Base-by-base conservation (phyloP, 352 stramenopile genomes). In the Phytopythium chamaehyphon region DNA sequence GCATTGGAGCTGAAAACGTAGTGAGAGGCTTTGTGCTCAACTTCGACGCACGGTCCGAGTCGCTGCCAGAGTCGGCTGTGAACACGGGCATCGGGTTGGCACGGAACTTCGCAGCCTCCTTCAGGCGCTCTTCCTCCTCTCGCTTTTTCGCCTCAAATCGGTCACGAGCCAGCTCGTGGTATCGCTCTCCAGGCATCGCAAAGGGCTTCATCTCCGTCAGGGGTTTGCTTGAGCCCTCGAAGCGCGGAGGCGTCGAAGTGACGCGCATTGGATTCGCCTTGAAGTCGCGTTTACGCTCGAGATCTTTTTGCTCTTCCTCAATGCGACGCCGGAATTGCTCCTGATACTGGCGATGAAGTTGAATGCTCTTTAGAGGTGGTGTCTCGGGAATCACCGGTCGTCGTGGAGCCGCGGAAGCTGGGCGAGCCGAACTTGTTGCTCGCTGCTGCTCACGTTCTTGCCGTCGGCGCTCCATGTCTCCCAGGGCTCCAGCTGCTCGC, bases 131-230 rank as follows among this genome's bases (percentile, higher is more conserved):
- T 58, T 88, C 76, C 47, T 90, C 81, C 40, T 90, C 76, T 2
- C 62, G 74, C 22, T 73, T 64, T 38, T 72, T 73, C 18, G 69
- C 62, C 54, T 88, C 74, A 2, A 92, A 46, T 2, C 78, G 71
- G 37, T 86, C 70, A 15, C 68, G 76, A 8, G 81, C 76, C 47
- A 79, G 66, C 36, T 92, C 74, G 22, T 83, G 63, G 42, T 73
- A 70, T 23, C 63, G 58, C 15, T 92, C 74, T 9, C 78, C 68
- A 23, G 66, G 67, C 3, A 92, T 57, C 16, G 76, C 52, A 35
- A 92, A 92, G 16, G 78, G 81, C 51, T 79, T 64, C 11, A 86
- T 62, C 38, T 89, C 78, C 1, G 81, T 92, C 15, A 86, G 61
- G 23, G 78, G 81, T 47, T 84, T 84, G n/a, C 64, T 77, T 0